phyloP scores from a whole-genome alignment of 345 rosid genomes.

The Brassica incana region DNA sequence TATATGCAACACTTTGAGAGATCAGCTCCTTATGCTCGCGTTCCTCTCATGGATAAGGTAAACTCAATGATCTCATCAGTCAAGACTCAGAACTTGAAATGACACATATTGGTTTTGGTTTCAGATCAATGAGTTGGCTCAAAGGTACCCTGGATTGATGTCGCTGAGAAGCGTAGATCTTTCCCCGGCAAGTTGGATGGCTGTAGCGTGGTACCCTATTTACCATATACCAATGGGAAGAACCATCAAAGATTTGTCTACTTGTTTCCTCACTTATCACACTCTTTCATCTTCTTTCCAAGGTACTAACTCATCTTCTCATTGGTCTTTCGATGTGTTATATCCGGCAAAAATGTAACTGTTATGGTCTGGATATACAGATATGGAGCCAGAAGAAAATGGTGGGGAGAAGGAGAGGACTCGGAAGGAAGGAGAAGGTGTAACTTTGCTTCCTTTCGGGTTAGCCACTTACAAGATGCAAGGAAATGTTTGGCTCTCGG shows the following conservation, averaged over 20 bases:
- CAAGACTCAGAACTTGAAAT: neutral
- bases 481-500: slow-evolving; percentile 89
- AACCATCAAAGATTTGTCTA: slow-evolving; percentile 93
- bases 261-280: slow-evolving; percentile 95
- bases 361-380: slow-evolving; percentile 31
- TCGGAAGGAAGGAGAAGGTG: slow-evolving; percentile 61
- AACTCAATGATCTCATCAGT: slow-evolving; percentile 5
- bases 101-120: slow-evolving; percentile 15
- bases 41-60: slow-evolving; percentile 99
- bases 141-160: slow-evolving; percentile 75
- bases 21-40: slow-evolving; percentile 89
- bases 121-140: slow-evolving; percentile 79
- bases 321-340: neutral
- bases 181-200: slow-evolving; percentile 99
- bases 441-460: slow-evolving; percentile 75
- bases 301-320: slow-evolving; percentile 49
- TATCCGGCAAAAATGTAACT: neutral
- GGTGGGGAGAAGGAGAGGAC: slow-evolving; percentile 53
- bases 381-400: slow-evolving; percentile 77
- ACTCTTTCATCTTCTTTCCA: slow-evolving; percentile 94
- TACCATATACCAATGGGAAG: slow-evolving; percentile 99
- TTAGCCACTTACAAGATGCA: slow-evolving; percentile 99
- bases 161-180: slow-evolving; percentile 96
- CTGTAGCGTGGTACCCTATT: slow-evolving; percentile 96
- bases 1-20: slow-evolving; percentile 83